Evolutionary conservation across 176 grass and related monocot genomes (phyloP).

Genomic region (Paspalum vaginatum): DNA sequence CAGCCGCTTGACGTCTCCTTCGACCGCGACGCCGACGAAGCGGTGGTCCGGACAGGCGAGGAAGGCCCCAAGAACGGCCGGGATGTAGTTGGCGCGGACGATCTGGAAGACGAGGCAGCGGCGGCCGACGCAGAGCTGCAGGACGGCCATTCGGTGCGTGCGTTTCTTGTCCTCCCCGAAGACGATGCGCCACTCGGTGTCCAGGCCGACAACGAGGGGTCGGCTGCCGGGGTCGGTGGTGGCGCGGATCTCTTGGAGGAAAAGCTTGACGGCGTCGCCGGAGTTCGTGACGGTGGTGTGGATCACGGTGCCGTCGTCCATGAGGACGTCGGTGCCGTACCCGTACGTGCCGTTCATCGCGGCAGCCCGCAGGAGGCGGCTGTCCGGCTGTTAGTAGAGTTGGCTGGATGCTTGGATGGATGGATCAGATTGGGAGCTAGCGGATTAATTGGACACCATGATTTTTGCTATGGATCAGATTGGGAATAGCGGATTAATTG

Average conservation of each 20-base stretch:
- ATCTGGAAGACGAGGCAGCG: conserved; percentile 66
- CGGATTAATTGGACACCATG: no score
- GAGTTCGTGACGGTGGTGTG: conserved; percentile 55
- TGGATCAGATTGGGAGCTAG: no score
- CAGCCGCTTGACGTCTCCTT: conserved; percentile 37
- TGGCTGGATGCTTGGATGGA: no score
- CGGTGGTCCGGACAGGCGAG: conserved; percentile 35
- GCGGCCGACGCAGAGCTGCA: conserved; percentile 72
- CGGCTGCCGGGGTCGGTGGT: background rate
- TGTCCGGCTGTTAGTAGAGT: no score
- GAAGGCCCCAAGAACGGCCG: conserved; percentile 16
- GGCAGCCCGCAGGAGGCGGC: no score
- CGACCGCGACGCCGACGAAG: conserved; percentile 60
- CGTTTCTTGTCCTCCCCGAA: background rate
- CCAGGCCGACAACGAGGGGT: conserved; percentile 59
- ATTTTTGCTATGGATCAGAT: no score
- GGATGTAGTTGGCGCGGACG: conserved; percentile 38
- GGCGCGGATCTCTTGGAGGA: conserved; percentile 32
- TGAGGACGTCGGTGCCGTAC: conserved; percentile 5
- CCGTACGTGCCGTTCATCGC: background rate
- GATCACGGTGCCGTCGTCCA: conserved; percentile 37
- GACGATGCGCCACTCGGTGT: conserved; percentile 62
- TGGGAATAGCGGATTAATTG: no score
- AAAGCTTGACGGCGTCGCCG: conserved; percentile 21
- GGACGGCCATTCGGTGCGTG: conserved; percentile 40